Evolutionary conservation across 2,329 filamentous ascomycete genomes (phyloP).

Genomic region (Phyllosticta ampelicida): DNA sequence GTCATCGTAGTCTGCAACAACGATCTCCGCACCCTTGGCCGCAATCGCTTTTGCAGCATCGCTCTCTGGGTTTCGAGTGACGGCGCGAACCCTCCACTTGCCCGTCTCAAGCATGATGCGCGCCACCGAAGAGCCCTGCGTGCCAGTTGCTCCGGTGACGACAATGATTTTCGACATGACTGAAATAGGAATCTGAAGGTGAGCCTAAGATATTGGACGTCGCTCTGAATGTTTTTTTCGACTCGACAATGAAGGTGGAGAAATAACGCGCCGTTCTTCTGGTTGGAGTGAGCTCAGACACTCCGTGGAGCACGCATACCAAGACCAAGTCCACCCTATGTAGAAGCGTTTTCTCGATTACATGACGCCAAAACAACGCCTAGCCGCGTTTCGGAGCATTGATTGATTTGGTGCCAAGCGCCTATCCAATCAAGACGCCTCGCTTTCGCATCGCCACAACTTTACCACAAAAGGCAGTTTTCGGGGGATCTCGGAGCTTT

Average conservation of each 20-base stretch:
- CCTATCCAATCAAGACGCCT: background rate
- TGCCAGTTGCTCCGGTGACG: constrained; percentile 21
- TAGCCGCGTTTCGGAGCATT: background rate
- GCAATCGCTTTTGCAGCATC: constrained; percentile 15
- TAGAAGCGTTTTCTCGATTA: background rate
- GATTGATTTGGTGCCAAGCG: background rate
- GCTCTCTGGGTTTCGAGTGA: constrained; percentile 17
- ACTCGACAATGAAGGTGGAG: too few species aligned
- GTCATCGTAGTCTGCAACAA: constrained; percentile 13
- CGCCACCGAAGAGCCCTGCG: constrained; percentile 17
- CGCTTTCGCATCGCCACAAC: background rate
- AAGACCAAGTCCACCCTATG: too few species aligned
- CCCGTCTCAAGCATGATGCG: constrained; percentile 14
- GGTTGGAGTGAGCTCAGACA: background rate
- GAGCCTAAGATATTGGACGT: background rate
- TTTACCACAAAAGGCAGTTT: background rate
- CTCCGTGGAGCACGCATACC: too few species aligned
- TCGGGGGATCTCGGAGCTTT: background rate
- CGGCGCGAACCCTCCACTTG: constrained; percentile 16
- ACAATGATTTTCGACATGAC: constrained; percentile 15
- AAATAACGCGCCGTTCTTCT: background rate
- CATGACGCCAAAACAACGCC: background rate
- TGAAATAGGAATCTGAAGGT: too few species aligned
- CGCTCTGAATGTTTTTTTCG: background rate
- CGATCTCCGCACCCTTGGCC: constrained; percentile 13